phyloP scores from a whole-genome alignment of 2,329 filamentous ascomycete species.

The Keithomyces neogunnii region DNA sequence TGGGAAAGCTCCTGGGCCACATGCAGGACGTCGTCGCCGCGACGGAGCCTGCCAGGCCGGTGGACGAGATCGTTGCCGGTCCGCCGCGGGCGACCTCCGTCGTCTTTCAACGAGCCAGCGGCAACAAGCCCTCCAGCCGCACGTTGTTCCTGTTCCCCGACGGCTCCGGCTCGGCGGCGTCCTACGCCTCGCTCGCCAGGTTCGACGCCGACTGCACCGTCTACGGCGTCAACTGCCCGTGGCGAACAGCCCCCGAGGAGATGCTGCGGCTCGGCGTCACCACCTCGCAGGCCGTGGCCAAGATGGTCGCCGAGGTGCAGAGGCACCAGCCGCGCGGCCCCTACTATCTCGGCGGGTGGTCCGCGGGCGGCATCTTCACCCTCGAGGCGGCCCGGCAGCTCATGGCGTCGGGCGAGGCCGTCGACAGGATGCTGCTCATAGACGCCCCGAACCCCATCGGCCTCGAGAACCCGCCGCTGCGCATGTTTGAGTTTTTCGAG shows the following conservation, averaged over 20 bases:
- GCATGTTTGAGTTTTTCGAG: conserved; percentile 64
- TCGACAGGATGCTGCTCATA: background rate
- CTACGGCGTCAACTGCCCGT: conserved; percentile 17
- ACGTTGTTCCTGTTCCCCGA: conserved; percentile 20
- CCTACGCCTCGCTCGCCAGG: conserved; percentile 12
- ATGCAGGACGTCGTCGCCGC: no score
- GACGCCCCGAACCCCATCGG: conserved; percentile 44
- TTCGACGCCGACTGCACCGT: background rate
- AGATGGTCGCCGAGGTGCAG: background rate
- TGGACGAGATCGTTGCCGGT: background rate
- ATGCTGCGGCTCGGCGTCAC: background rate
- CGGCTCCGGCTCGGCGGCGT: conserved; percentile 20
- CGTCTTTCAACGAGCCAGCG: conserved; percentile 13
- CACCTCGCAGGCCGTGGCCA: background rate
- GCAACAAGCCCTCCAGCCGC: background rate
- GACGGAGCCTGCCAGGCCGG: no score
- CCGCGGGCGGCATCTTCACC: background rate
- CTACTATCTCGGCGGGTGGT: background rate
- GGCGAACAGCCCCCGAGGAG: background rate
- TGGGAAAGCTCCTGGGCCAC: no score
- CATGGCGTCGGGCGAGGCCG: background rate
- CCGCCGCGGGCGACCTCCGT: conserved; percentile 3
- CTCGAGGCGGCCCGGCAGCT: background rate
- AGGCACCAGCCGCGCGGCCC: background rate
- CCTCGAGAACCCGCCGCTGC: conserved; percentile 55